Base-by-base conservation (phyloP, 2,329 filamentous ascomycete genomes). In the Mycosphaerella arachidis region DNA sequence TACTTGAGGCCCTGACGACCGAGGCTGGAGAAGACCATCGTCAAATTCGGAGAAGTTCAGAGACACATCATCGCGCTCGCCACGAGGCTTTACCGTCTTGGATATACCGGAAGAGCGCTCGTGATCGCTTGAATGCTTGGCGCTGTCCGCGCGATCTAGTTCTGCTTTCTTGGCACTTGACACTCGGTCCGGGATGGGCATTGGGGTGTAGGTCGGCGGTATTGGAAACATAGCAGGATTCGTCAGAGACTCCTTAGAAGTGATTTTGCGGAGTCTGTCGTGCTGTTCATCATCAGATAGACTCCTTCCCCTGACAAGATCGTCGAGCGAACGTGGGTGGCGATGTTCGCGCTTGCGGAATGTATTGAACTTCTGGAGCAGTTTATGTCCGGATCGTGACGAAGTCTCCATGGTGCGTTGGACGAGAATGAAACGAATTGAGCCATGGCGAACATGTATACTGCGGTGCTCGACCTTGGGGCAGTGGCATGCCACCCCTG, bases 131-230 rank as follows among this genome's bases (percentile, higher is more conserved):
- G 46, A 29, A 1, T 20, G 18, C 1, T 12, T 2, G 24, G 20
- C 46, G 29, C 46, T 50, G 29, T 29, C 46, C 10, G 46, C 46
- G 18, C 46, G 29, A 10, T 50, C 46, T 5, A 13, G 9, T 10
- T 50, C 46, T 16, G 20, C 18, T 9, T 20, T 50, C 29, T 50
- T 45, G 24, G 52, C 57, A n/a, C 62, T 64, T 10, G 62, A 62
- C n/a, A 50, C 46, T n/a, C 62, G 24, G 20, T 48, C 45, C 24
- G 62, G 62, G 5, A 64, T 58, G 10, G 62, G 62, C 50, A 64
- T 52, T 6, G 62, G 62, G 16, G 62, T 64, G 31, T 64, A 64
- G 13, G 59, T 50, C 20, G 62, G 62, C 16, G 43, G 43, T 10
- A 24, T 54, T 31, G 59, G 48, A 1, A 51, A 48, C 24, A 59